Percentiles rank a stretch among this genome's conserved stretches.
Conservation (phyloP, 73 alveolate genomes). For the Tetrahymena borealis region DNA sequence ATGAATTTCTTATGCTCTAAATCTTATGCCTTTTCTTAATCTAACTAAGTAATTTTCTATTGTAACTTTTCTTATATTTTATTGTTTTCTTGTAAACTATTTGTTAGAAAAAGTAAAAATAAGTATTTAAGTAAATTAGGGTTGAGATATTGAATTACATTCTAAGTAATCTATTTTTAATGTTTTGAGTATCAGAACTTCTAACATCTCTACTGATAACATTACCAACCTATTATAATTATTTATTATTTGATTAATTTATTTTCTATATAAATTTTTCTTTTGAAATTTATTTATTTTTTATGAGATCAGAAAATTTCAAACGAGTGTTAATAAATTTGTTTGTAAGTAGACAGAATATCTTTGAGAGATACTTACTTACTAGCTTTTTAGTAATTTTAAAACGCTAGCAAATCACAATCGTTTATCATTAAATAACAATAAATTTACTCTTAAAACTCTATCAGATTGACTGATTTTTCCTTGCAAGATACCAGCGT, state of each 20-base stretch:
- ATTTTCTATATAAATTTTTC: background rate
- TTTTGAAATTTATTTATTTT: background rate
- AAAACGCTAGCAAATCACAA: no score
- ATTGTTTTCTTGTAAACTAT: background rate
- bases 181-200: background rate
- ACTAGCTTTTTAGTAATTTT: background rate
- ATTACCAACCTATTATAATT: background rate
- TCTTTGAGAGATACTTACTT: background rate
- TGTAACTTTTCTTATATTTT: background rate
- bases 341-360: background rate
- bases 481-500: background rate
- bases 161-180: background rate
- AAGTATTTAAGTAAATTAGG: background rate
- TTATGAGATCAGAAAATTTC: slow-evolving; percentile 1
- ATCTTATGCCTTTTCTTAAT: background rate
- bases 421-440: background rate
- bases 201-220: background rate
- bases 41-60: background rate
- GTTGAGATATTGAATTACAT: background rate
- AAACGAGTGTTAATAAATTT: background rate
- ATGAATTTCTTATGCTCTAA: background rate
- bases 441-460: background rate
- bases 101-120: background rate
- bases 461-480: background rate
- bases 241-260: background rate